Percentiles rank a stretch among this genome's conserved stretches.
phyloP scores from a whole-genome alignment of 805 yeast genomes.

The Candida vartiovaarae region DNA sequence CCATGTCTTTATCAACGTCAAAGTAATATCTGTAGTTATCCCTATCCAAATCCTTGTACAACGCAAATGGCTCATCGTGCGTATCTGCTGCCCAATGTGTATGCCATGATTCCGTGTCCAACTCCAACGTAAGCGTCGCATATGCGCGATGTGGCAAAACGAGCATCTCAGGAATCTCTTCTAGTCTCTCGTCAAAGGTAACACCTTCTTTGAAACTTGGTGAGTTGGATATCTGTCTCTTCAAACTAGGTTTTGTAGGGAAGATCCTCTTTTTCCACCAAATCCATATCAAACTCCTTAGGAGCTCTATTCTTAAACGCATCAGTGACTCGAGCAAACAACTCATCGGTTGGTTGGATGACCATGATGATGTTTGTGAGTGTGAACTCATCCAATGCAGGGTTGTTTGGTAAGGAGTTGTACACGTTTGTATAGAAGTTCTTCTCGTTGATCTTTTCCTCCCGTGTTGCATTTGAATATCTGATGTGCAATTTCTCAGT shows the following conservation, averaged over 20 bases:
- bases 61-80: slow-evolving; percentile 30
- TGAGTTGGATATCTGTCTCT: slow-evolving; percentile 7
- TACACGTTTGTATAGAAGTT: slow-evolving; percentile 26
- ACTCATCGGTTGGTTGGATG: slow-evolving; percentile 37
- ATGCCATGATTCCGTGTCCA: slow-evolving; percentile 31
- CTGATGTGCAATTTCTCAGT: neutral
- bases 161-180: slow-evolving; percentile 21
- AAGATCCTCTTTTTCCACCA: slow-evolving; percentile 32
- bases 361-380: slow-evolving; percentile 50
- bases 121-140: slow-evolving; percentile 46
- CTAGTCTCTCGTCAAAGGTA: slow-evolving; percentile 6
- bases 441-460: slow-evolving; percentile 4
- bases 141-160: slow-evolving; percentile 46
- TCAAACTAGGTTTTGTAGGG: slow-evolving; percentile 15
- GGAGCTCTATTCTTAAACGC: slow-evolving; percentile 21
- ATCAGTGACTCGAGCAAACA: slow-evolving; percentile 17
- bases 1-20: slow-evolving; percentile 9
- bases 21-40: slow-evolving; percentile 14
- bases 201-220: neutral
- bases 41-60: slow-evolving; percentile 11
- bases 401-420: slow-evolving; percentile 31
- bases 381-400: slow-evolving; percentile 23
- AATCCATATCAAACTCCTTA: slow-evolving; percentile 50
- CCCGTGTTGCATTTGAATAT: neutral
- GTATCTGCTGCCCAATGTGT: slow-evolving; percentile 37